Evolutionary conservation across 371 early-diverging fungal species (phyloP).

Genomic region (Cokeromyces recurvatus): DNA sequence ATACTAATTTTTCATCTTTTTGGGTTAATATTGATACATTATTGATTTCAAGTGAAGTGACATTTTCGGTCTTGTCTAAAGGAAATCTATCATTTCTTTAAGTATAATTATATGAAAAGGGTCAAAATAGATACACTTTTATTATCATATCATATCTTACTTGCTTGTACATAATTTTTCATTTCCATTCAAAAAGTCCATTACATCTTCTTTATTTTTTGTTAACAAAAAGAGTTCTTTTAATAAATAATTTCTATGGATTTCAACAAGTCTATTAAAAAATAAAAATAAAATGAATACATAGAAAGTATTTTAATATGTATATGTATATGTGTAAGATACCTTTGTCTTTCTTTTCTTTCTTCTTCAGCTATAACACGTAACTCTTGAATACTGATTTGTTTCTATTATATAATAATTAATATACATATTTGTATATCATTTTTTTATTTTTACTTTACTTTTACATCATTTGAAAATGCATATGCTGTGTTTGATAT

Average conservation of each 20-base stretch:
- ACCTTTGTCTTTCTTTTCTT: constrained; percentile 23
- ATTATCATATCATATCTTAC: too few relatives aligned
- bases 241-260: constrained; percentile 17
- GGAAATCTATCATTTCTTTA: too few relatives aligned
- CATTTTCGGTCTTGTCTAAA: too few relatives aligned
- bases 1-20: too few relatives aligned
- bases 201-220: constrained; percentile 14
- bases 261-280: constrained; percentile 15
- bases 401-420: background rate
- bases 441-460: too few relatives aligned
- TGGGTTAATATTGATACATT: background rate
- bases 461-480: too few relatives aligned
- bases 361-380: constrained; percentile 24
- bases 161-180: constrained; percentile 11
- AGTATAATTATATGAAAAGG: too few relatives aligned
- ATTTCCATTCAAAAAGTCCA: constrained; percentile 19
- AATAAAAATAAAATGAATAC: background rate
- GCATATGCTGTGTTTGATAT: constrained; percentile 4
- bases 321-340: constrained; percentile 9
- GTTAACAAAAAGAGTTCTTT: constrained; percentile 29
- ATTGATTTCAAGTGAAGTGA: background rate
- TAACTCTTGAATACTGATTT: constrained; percentile 23
- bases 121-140: too few relatives aligned
- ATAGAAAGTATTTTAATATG: background rate
- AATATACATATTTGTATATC: too few relatives aligned